Percentiles rank a stretch among this genome's conserved stretches.
phyloP scores from a whole-genome alignment of 1,139 yeast genomes.

The Debaryomyces singareniensis region DNA sequence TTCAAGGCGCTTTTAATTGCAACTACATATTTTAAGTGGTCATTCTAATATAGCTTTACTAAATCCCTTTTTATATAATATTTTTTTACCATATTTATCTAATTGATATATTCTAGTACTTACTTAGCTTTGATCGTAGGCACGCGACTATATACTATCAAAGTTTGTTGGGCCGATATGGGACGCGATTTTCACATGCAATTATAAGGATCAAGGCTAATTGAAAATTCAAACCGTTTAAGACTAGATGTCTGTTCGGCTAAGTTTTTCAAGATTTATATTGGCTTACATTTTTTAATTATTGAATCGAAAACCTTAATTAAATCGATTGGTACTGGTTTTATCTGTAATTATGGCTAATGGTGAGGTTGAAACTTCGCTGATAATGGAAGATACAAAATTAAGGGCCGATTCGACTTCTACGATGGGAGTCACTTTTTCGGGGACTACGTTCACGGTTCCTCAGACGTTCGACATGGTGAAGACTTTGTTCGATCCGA shows the following conservation, averaged over 20 bases:
- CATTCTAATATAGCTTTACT: background rate
- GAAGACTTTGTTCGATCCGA: conserved; percentile 73
- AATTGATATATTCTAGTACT: background rate
- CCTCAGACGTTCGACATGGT: conserved; percentile 88
- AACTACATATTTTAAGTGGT: background rate
- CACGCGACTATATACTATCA: too few species aligned
- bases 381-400: conserved; percentile 2
- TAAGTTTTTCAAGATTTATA: too few species aligned
- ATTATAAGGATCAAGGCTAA: conserved; percentile 1
- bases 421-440: conserved; percentile 43
- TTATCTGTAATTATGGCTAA: too few species aligned
- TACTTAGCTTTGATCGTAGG: too few species aligned
- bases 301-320: too few species aligned
- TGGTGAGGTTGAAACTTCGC: background rate
- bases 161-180: too few species aligned
- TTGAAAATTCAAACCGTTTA: too few species aligned
- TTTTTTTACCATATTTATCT: conserved; percentile 1
- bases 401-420: conserved; percentile 10
- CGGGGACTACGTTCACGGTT: conserved; percentile 50
- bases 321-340: too few species aligned
- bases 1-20: conserved; percentile 17
- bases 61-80: conserved; percentile 2
- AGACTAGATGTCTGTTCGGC: too few species aligned
- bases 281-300: too few species aligned
- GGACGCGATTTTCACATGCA: conserved; percentile 5